A percentile compares a stretch with the other conserved stretches of the same genome.
Evolutionary conservation across 768 basidiomycete genomes (phyloP).

Genomic region (Psilocybe cubensis): DNA sequence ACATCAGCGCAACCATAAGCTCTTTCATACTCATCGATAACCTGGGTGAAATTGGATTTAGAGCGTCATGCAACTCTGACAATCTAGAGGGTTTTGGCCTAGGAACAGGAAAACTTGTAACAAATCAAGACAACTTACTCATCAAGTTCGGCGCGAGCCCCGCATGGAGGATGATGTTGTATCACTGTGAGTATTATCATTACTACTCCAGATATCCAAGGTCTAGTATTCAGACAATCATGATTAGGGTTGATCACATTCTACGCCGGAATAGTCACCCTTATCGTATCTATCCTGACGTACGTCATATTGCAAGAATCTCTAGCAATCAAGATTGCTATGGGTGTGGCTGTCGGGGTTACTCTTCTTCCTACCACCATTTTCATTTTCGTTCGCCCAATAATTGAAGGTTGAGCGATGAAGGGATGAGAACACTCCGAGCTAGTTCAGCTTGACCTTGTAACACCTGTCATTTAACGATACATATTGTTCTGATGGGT

Average conservation of each 20-base stretch:
- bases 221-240: background rate
- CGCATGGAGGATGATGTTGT: slow-evolving; percentile 11
- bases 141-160: background rate
- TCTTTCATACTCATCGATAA: slow-evolving; percentile 24
- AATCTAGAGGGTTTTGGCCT: background rate
- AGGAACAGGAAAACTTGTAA: background rate
- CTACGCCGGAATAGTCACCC: slow-evolving; percentile 16
- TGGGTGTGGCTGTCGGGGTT: slow-evolving; percentile 11
- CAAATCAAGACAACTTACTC: slow-evolving; percentile 6
- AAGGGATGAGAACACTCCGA: background rate
- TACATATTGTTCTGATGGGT: too few species aligned
- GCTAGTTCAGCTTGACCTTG: too few species aligned
- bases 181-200: slow-evolving; percentile 8
- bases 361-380: slow-evolving; percentile 8
- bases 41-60: slow-evolving; percentile 18
- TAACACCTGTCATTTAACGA: background rate
- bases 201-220: background rate
- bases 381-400: slow-evolving; percentile 15
- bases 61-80: slow-evolving; percentile 1
- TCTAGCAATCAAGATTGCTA: slow-evolving; percentile 2
- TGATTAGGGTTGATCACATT: slow-evolving; percentile 17
- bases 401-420: background rate
- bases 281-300: slow-evolving; percentile 13
- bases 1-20: slow-evolving; percentile 23
- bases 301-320: slow-evolving; percentile 19